These are phyloP conservation scores for Calonectria pauciramosa DNA, from an alignment of 2,329 filamentous ascomycete genomes.

Conservation along the genomic window DNA sequence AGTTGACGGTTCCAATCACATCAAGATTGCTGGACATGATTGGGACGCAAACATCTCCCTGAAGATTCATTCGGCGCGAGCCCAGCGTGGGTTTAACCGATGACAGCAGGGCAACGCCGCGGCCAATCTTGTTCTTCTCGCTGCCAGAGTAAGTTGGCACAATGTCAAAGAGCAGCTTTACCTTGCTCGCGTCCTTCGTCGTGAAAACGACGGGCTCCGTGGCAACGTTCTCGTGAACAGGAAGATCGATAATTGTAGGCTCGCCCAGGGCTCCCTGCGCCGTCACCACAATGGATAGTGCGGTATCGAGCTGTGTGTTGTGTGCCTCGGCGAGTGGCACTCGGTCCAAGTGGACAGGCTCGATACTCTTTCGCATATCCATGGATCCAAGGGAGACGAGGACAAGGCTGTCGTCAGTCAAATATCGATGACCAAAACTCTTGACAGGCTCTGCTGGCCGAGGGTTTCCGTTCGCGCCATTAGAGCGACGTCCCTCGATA, in stretches of 20 bases:
- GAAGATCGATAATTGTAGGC: slow-evolving; percentile 89
- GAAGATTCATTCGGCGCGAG: slow-evolving; percentile 88
- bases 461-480: slow-evolving; percentile 60
- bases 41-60: slow-evolving; percentile 92
- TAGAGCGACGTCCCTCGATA: slow-evolving; percentile 71
- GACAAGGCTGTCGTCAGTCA: slow-evolving; percentile 89
- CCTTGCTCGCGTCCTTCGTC: slow-evolving; percentile 80
- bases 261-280: slow-evolving; percentile 89
- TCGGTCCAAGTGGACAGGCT: slow-evolving; percentile 87
- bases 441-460: slow-evolving; percentile 84
- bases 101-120: slow-evolving; percentile 89
- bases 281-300: slow-evolving; percentile 90
- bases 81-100: slow-evolving; percentile 88
- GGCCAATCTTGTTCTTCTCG: slow-evolving; percentile 88
- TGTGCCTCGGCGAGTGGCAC: slow-evolving; percentile 92
- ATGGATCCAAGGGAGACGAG: slow-evolving; percentile 94
- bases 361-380: slow-evolving; percentile 87
- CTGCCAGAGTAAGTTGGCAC: slow-evolving; percentile 95
- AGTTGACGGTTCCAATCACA: slow-evolving; percentile 94
- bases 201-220: slow-evolving; percentile 95
- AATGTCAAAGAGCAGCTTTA: slow-evolving; percentile 94
- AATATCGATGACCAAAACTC: slow-evolving; percentile 94
- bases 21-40: slow-evolving; percentile 89
- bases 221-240: slow-evolving; percentile 92
- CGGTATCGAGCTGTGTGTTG: slow-evolving; percentile 93